A percentile compares a stretch with the other conserved stretches of the same genome.
Evolutionary conservation across 2,329 filamentous ascomycete species (phyloP).

Genomic region (Fusarium annulatum): DNA sequence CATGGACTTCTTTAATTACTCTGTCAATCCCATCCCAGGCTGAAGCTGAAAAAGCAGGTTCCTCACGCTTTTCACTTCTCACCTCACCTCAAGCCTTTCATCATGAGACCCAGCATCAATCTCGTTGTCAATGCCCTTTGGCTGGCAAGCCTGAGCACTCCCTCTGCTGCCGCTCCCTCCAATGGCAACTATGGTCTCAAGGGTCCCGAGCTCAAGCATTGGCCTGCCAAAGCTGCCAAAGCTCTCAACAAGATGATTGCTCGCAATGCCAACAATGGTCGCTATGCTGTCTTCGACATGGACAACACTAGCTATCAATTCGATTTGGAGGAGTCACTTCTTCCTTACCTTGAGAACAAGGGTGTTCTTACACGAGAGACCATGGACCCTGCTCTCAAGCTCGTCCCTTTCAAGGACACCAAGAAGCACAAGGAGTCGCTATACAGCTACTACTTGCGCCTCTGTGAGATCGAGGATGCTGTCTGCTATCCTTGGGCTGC

Average conservation of each 20-base stretch:
- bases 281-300: constrained; percentile 58
- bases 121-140: constrained; percentile 28
- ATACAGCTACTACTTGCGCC: constrained; percentile 58
- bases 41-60: constrained; percentile 1
- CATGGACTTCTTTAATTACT: constrained; percentile 14
- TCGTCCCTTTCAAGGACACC: constrained; percentile 57
- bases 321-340: constrained; percentile 57
- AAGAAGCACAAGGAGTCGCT: constrained; percentile 53
- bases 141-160: constrained; percentile 22
- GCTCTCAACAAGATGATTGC: constrained; percentile 53
- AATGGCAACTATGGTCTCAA: constrained; percentile 18
- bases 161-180: constrained; percentile 17
- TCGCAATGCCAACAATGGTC: constrained; percentile 51
- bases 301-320: constrained; percentile 58
- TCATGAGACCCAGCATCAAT: constrained; percentile 26
- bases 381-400: constrained; percentile 53
- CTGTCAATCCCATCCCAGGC: background rate
- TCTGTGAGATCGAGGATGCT: constrained; percentile 55
- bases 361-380: constrained; percentile 55
- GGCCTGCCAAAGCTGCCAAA: constrained; percentile 51
- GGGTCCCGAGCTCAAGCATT: constrained; percentile 47
- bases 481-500: constrained; percentile 58
- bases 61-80: background rate
- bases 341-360: constrained; percentile 56
- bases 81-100: background rate